Percentiles rank a stretch among this genome's conserved stretches.
These are phyloP conservation scores for Leishmania gerbilli DNA, from an alignment of 208 protist species.

Conservation along the genomic window DNA sequence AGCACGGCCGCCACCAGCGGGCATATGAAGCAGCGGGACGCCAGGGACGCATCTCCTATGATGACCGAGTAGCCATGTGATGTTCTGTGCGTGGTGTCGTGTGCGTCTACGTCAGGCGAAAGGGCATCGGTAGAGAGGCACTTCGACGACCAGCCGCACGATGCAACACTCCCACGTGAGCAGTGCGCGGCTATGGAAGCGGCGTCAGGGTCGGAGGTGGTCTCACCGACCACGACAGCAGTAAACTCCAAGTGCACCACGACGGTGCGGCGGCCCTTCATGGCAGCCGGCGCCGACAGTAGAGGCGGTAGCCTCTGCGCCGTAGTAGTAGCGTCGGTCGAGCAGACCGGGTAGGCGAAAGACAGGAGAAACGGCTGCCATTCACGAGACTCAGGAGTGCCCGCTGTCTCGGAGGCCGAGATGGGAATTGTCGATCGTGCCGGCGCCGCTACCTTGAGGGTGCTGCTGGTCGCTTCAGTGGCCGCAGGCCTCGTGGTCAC, in stretches of 20 bases:
- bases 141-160: slow-evolving; percentile 7
- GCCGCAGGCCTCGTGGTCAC: neutral
- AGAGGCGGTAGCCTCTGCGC: neutral
- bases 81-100: neutral
- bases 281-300: neutral
- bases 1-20: slow-evolving; percentile 13
- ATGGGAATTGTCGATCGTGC: neutral
- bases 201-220: neutral
- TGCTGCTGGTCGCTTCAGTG: neutral
- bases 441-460: neutral
- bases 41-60: slow-evolving; percentile 9
- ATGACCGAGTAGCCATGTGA: slow-evolving; percentile 19
- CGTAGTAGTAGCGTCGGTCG: neutral
- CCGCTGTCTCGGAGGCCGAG: neutral
- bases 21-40: slow-evolving; percentile 19
- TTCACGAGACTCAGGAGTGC: neutral
- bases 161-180: slow-evolving; percentile 12
- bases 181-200: neutral
- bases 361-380: slow-evolving; percentile 7
- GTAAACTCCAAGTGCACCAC: neutral
- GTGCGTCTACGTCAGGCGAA: neutral
- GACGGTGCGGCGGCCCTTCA: neutral
- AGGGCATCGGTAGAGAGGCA: neutral
- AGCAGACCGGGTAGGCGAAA: neutral
- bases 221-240: neutral